phyloP scores from a whole-genome alignment of 2,329 filamentous ascomycete species.

The Didymella sp. region DNA sequence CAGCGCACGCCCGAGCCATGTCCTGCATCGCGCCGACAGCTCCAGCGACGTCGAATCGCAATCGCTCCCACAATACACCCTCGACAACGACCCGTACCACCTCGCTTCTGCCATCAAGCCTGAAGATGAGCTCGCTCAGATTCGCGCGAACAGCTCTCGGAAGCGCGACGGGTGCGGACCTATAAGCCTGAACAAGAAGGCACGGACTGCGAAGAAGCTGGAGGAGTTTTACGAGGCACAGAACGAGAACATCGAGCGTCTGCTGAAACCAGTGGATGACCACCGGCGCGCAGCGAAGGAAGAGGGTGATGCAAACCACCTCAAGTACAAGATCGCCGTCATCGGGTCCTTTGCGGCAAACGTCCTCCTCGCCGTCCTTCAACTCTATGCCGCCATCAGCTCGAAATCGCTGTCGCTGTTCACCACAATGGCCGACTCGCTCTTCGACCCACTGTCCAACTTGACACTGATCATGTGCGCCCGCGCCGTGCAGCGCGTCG shows the following conservation, averaged over 20 bases:
- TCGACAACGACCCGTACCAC: slow-evolving; percentile 79
- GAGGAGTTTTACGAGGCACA: slow-evolving; percentile 87
- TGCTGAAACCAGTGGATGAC: slow-evolving; percentile 92
- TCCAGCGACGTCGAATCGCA: slow-evolving; percentile 53
- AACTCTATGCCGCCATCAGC: slow-evolving; percentile 85
- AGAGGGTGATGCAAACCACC: slow-evolving; percentile 78
- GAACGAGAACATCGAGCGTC: slow-evolving; percentile 90
- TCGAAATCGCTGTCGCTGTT: slow-evolving; percentile 94
- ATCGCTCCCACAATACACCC: slow-evolving; percentile 64
- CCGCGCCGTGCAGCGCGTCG: slow-evolving; percentile 86
- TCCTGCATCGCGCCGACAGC: slow-evolving; percentile 30
- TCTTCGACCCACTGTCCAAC: slow-evolving; percentile 93
- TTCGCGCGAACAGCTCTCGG: slow-evolving; percentile 79
- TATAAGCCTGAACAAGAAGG: slow-evolving; percentile 52
- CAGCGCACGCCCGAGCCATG: slow-evolving; percentile 46
- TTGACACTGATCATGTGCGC: slow-evolving; percentile 85
- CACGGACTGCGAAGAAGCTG: slow-evolving; percentile 63
- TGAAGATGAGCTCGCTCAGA: slow-evolving; percentile 74
- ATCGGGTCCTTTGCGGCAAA: slow-evolving; percentile 79
- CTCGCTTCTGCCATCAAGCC: slow-evolving; percentile 81
- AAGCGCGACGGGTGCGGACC: slow-evolving; percentile 68
- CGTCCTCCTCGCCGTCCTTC: slow-evolving; percentile 76
- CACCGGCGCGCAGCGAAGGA: slow-evolving; percentile 83
- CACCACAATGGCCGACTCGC: slow-evolving; percentile 94
- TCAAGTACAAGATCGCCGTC: slow-evolving; percentile 75